phyloP scores from a whole-genome alignment of 2,329 filamentous ascomycete genomes.

The Colletotrichum tanaceti region DNA sequence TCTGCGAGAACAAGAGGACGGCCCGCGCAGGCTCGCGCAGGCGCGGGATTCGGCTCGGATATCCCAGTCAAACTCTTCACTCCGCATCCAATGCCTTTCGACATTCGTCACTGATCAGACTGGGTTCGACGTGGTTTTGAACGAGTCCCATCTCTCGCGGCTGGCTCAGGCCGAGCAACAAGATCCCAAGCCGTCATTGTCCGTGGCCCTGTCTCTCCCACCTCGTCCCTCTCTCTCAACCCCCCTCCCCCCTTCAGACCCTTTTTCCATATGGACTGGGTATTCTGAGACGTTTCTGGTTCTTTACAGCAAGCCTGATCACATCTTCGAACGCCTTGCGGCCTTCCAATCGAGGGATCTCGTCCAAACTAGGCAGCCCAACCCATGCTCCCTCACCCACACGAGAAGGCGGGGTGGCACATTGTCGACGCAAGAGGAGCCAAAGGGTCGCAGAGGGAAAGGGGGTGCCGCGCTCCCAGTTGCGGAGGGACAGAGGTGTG shows the following conservation, averaged over 20 bases:
- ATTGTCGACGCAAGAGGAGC: not conserved
- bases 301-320: slow-evolving; percentile 30
- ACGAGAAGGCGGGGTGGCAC: not conserved
- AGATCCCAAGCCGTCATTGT: slow-evolving; percentile 28
- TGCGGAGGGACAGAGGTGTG: slow-evolving; percentile 18
- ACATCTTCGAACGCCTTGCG: slow-evolving; percentile 20
- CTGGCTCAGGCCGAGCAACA: slow-evolving; percentile 31
- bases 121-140: slow-evolving; percentile 15
- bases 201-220: slow-evolving; percentile 21
- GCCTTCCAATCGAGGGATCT: slow-evolving; percentile 23
- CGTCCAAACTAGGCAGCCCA: slow-evolving; percentile 30
- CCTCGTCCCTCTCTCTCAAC: not conserved
- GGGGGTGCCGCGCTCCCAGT: slow-evolving; percentile 21
- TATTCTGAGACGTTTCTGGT: slow-evolving; percentile 37
- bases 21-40: no score
- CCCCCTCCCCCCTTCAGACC: slow-evolving; percentile 24
- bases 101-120: slow-evolving; percentile 11
- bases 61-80: slow-evolving; percentile 9
- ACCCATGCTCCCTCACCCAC: slow-evolving; percentile 15
- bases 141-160: slow-evolving; percentile 28
- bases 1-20: not conserved
- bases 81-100: slow-evolving; percentile 17
- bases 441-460: slow-evolving; percentile 9
- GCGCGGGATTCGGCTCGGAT: slow-evolving; percentile 20
- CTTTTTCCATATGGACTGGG: slow-evolving; percentile 17